Conservation (phyloP, 805 yeast genomes). For the Ascoidea rubescens region DNA sequence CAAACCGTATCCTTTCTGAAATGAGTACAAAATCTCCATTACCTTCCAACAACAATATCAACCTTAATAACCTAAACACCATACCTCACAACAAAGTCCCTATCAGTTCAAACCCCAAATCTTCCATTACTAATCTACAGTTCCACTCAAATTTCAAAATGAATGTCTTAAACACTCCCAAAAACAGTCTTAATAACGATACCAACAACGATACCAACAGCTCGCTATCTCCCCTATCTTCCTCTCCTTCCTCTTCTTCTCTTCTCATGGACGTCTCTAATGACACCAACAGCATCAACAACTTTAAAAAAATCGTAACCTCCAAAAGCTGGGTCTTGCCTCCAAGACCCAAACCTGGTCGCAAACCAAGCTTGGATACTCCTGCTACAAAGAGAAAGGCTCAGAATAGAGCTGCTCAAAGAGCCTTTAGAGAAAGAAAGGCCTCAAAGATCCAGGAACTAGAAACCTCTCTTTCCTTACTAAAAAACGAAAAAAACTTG, state of each 20-base stretch:
- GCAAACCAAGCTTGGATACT: slow-evolving; percentile 47
- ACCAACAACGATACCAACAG: background rate
- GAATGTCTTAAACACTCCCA: background rate
- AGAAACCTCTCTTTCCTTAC: slow-evolving; percentile 51
- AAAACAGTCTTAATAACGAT: no score
- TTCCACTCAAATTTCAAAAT: background rate
- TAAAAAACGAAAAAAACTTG: slow-evolving; percentile 51
- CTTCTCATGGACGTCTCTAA: background rate
- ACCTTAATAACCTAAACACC: no score
- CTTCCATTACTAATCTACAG: background rate
- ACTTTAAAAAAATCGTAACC: slow-evolving; percentile 27
- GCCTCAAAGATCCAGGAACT: slow-evolving; percentile 72
- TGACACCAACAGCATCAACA: background rate
- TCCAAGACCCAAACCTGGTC: slow-evolving; percentile 69
- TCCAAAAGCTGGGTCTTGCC: slow-evolving; percentile 78
- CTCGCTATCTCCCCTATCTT: background rate
- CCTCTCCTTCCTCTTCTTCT: slow-evolving; percentile 3
- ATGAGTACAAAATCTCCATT: no score
- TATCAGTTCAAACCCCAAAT: background rate
- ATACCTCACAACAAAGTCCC: background rate
- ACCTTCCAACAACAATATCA: no score
- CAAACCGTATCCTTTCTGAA: no score
- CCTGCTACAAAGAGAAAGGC: slow-evolving; percentile 82
- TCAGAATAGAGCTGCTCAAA: slow-evolving; percentile 86
- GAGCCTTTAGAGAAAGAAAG: slow-evolving; percentile 80